phyloP scores from a whole-genome alignment of 176 grass and related monocot genomes.

The Oryza brachyantha region DNA sequence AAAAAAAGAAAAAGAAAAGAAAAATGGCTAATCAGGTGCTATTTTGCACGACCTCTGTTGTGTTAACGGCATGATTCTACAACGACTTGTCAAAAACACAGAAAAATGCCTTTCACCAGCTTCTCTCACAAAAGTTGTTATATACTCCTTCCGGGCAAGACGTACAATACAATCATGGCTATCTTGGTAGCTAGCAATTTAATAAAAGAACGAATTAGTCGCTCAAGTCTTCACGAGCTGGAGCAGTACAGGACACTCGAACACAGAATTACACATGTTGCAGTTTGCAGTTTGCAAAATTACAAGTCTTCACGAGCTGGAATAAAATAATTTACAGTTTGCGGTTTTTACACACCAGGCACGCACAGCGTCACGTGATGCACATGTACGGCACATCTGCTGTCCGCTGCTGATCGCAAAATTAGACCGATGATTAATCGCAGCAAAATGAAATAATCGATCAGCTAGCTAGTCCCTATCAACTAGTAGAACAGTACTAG shows the following conservation, averaged over 20 bases:
- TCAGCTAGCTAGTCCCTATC: neutral
- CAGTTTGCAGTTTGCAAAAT: no score
- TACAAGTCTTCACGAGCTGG: neutral
- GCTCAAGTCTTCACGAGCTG: neutral
- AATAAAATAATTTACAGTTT: neutral
- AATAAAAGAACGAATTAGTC: no score
- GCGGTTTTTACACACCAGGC: neutral
- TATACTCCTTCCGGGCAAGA: neutral
- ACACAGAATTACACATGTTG: neutral
- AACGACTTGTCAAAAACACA: neutral
- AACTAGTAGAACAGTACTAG: neutral
- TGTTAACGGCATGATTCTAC: neutral
- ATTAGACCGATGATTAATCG: neutral
- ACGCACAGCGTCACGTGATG: neutral
- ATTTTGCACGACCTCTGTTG: neutral
- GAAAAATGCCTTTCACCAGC: neutral
- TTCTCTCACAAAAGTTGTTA: neutral
- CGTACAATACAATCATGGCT: no score
- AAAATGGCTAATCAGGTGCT: neutral
- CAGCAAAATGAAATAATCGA: neutral
- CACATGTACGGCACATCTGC: neutral
- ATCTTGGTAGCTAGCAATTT: no score
- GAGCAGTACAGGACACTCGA: neutral
- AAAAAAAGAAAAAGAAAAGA: no score
- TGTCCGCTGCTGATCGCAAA: neutral